Evolutionary conservation across 2,329 filamentous ascomycete species (phyloP).

Genomic region (Cladosporium austrohemisphaericum): DNA sequence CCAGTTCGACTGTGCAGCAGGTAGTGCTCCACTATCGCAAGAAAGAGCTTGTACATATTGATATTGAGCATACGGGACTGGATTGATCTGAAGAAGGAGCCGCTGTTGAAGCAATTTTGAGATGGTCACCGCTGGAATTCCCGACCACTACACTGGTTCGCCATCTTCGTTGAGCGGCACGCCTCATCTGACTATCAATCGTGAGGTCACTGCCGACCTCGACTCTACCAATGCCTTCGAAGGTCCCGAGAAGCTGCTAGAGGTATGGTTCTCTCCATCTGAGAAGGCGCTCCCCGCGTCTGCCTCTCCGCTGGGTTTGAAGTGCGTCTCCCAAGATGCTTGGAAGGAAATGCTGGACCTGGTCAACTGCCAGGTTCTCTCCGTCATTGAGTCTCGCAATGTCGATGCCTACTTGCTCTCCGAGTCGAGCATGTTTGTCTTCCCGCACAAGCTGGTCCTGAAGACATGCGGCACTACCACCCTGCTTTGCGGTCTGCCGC

Average conservation of each 20-base stretch:
- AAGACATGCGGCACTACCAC: slow-evolving; percentile 99
- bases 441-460: slow-evolving; percentile 97
- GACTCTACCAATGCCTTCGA: slow-evolving; percentile 97
- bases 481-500: slow-evolving; percentile 79
- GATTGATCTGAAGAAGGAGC: neutral
- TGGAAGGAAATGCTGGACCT: slow-evolving; percentile 98
- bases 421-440: slow-evolving; percentile 99
- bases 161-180: slow-evolving; percentile 74
- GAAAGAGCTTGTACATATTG: slow-evolving; percentile 10
- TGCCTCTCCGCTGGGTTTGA: slow-evolving; percentile 72
- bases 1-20: slow-evolving; percentile 96
- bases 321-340: slow-evolving; percentile 74
- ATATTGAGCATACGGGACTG: neutral
- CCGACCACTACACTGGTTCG: slow-evolving; percentile 70
- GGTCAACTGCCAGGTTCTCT: slow-evolving; percentile 97
- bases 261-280: slow-evolving; percentile 94
- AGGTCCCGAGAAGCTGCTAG: slow-evolving; percentile 94
- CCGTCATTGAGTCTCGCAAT: slow-evolving; percentile 85
- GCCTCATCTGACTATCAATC: slow-evolving; percentile 93
- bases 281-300: slow-evolving; percentile 67
- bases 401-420: slow-evolving; percentile 96
- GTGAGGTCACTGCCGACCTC: slow-evolving; percentile 79
- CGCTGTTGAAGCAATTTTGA: slow-evolving; percentile 49
- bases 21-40: slow-evolving; percentile 74
- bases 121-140: slow-evolving; percentile 82